Base-by-base conservation (phyloP, 2,329 filamentous ascomycete species). In the Microascus cirrosus region DNA sequence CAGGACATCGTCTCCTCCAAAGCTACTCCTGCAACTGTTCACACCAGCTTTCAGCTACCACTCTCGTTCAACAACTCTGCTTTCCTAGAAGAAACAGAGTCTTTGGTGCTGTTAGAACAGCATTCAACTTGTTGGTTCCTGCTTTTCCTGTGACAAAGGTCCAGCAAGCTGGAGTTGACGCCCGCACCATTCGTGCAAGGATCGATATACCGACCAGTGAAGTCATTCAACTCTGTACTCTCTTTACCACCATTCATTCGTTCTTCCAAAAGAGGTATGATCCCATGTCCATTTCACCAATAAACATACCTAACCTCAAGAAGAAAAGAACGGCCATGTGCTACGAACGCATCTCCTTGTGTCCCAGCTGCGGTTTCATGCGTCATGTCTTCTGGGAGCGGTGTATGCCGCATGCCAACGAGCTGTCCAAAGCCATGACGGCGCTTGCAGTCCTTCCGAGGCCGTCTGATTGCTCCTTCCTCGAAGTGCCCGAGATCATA, bases 301-400 rank as follows among this genome's bases (percentile, higher is more conserved):
- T 2, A 11, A 24, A 22, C 45, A 51, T 12, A 42, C n/a, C 53
- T 35, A 28, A 36, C 35, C 18, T n/a, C 39, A n/a, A 45, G n/a
- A 45, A n/a, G 8, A n/a, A 34, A 39, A 25, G 34, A 24, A 7
- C 11, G 13, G 35, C n/a, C 32, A 63, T 63, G 62, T 63, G 62
- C 51, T 54, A 32, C 36, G 57, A 63, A 59, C 39, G 48, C 25
- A 59, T 60, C 20, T 59, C 62, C 35, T 48, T 59, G 39, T 63
- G 62, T 55, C 50, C 53, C 25, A 54, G 35, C 42, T 63, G 62
- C 56, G 59, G 59, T 10, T 60, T 60, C 51, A 24, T 57, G 32
- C 61, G 62, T 32, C 54, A 59, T 53, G 62, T 63, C 24, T 42
- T 56, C 59, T 63, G 59, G 54, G 50, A 59, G 2, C 61, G 32